Evolutionary conservation across 768 basidiomycete genomes (phyloP).

Genomic region (Kwoniella mangroviensis): DNA sequence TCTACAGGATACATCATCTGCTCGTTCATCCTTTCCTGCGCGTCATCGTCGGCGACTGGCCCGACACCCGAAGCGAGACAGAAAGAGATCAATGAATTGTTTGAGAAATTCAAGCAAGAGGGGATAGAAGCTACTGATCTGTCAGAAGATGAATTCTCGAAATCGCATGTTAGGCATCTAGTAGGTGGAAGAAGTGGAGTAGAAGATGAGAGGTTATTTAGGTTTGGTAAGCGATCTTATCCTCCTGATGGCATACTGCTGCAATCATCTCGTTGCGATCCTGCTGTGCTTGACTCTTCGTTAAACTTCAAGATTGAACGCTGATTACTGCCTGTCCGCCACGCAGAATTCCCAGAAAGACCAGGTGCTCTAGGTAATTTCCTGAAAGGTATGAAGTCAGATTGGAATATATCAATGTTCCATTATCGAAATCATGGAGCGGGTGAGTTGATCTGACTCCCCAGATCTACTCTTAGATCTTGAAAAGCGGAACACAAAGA

Average conservation of each 20-base stretch:
- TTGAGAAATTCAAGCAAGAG: slow-evolving; percentile 66
- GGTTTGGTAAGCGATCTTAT: slow-evolving; percentile 73
- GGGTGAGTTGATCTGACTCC: slow-evolving; percentile 64
- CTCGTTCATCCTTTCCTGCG: slow-evolving; percentile 77
- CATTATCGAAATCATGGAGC: slow-evolving; percentile 98
- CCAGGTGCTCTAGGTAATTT: slow-evolving; percentile 90
- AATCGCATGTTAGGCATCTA: slow-evolving; percentile 92
- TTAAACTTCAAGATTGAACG: too few relatives aligned
- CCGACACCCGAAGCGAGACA: slow-evolving; percentile 57
- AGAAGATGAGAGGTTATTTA: slow-evolving; percentile 81
- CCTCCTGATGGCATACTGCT: too few relatives aligned
- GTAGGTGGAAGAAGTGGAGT: slow-evolving; percentile 82
- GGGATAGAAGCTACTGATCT: slow-evolving; percentile 88
- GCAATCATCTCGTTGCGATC: too few relatives aligned
- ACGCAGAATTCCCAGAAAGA: slow-evolving; percentile 89
- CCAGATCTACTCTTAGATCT: neutral
- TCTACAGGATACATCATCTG: slow-evolving; percentile 82
- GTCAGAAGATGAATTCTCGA: slow-evolving; percentile 92
- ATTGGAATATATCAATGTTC: slow-evolving; percentile 95
- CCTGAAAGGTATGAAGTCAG: slow-evolving; percentile 75
- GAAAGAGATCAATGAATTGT: slow-evolving; percentile 62
- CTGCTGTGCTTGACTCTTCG: too few relatives aligned
- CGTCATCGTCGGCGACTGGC: slow-evolving; percentile 60
- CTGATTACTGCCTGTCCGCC: neutral
- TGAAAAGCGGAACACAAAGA: too few relatives aligned